phyloP scores from a whole-genome alignment of 2,329 filamentous ascomycete species.

The Ampelomyces quisqualis region DNA sequence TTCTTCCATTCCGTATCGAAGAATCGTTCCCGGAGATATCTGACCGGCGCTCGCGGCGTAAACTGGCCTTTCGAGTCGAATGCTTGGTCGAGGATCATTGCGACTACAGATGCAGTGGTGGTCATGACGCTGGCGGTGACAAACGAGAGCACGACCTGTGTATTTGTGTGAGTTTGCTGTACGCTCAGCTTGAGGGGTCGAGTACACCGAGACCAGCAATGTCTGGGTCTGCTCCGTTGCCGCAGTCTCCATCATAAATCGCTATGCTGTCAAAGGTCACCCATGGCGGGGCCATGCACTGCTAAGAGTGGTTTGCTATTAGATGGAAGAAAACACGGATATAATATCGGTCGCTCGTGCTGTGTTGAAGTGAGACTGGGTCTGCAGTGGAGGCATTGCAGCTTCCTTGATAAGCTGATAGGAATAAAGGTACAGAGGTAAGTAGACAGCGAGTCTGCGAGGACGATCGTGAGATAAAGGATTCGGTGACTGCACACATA shows the following conservation, averaged over 20 bases:
- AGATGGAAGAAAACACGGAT: too few relatives aligned
- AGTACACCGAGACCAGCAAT: conserved; percentile 34
- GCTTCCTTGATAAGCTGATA: too few relatives aligned
- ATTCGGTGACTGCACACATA: too few relatives aligned
- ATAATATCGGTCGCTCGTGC: too few relatives aligned
- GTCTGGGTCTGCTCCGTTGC: conserved; percentile 30
- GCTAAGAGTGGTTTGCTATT: too few relatives aligned
- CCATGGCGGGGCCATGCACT: conserved; percentile 31
- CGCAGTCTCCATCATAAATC: conserved; percentile 22
- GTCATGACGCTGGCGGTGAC: conserved; percentile 35
- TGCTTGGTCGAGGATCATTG: conserved; percentile 36
- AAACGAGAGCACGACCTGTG: conserved; percentile 36
- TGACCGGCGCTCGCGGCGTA: conserved; percentile 19
- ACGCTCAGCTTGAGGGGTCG: not conserved
- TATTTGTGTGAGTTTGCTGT: not conserved
- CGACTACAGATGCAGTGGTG: conserved; percentile 32
- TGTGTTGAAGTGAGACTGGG: too few relatives aligned
- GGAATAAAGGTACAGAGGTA: too few relatives aligned
- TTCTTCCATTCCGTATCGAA: conserved; percentile 33
- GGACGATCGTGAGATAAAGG: too few relatives aligned
- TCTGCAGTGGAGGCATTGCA: too few relatives aligned
- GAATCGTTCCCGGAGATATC: conserved; percentile 26
- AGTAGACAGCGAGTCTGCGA: too few relatives aligned
- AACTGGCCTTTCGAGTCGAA: conserved; percentile 31
- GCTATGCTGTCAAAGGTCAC: conserved; percentile 30